Evolutionary conservation across 345 rosid species (phyloP), one percentile per base, ranked within the genome.

Genomic region (Euphorbia peplus): DNA sequence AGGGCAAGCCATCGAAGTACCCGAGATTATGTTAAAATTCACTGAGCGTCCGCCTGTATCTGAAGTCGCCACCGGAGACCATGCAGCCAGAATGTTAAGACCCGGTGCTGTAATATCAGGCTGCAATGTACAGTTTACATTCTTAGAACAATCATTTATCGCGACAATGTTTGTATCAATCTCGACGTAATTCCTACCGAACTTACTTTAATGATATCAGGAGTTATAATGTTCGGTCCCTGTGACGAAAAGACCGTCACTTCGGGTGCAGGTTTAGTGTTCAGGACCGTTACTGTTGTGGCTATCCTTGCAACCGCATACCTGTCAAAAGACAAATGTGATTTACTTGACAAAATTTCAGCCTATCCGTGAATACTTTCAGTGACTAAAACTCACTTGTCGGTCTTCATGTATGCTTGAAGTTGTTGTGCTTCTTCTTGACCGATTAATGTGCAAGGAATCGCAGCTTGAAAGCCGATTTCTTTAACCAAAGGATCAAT

Each of bases 1-100:
- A 14, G 87, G 87, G 57, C 87, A 84, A 53, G 88, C 76, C 83
- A 83, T 80, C 6, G 86, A 81, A 39, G 87, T 80, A 35, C 87
- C 86, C 0, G 83, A 83, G 71, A 81, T 51, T 76, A 81, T 78
- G 68, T 78, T 84, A 35, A 66, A 84, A 68, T 76, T 47, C 21
- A 75, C 75, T 8, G 78, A 26, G 41, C 24, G 61, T 46, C 70
- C 79, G 0, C 74, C 79, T 3, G 77, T 59, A 13, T 4, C 39
- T 41, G 39, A 64, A 57, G 59, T 76, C 22, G 84, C 80, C 24
- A 83, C 70, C 0, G 83, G 87, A 68, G 87, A 83, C 84, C 84
- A 83, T 13, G 83, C 82, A 22, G 91, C 85, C 60, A 84, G 72
- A 63, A 81, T 78, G 28, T 84, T 84, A 29, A 60, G 61, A 41